Evolutionary conservation across 176 grass and related monocot species (phyloP), one percentile per base, ranked within the genome.

Genomic region (Carex kokanica): DNA sequence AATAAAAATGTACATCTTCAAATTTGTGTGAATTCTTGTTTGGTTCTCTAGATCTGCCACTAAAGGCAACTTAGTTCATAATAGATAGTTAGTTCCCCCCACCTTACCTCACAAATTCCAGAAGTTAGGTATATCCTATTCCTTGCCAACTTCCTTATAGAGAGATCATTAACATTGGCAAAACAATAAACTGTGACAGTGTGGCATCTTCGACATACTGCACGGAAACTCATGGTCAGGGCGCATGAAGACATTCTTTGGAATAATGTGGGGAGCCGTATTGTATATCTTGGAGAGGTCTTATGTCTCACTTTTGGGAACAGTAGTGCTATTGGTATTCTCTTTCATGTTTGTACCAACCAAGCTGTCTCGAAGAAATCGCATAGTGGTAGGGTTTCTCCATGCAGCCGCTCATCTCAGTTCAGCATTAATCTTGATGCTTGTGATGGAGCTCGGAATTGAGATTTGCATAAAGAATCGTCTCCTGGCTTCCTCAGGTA

Each of bases 291-390:
- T 99, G 34, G 96, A 99, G 60, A 83, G 82, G 24, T 99, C 96
- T 40, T 95, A 93, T 85, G 89, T 99, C 41, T 99, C 96, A 51
- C 88, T 95, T 55, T 70, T 82, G 47, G 93, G 90, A 86, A 86
- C 86, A 78, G 38, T 90, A n/a, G 54, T 86, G 63, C 85, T 99
- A 79, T 85, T 87, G 86, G 60, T 95, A 74, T 89, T 89, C 85
- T 91, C 96, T 80, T 90, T 95, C 90, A 91, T 93, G 84, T 99
- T 99, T 84, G 93, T 99, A 71, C 93, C 96, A 43, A 99, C 96
- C 1, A 99, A 99, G 90, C 60, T 99, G 41, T 95, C 93, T 11
- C 92, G 91, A 62, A 95, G 85, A 78, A 99, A 83, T 27, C 96
- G 93, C 17, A 83, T 85, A 75, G 79, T 95, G 84, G 85, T 99